phyloP scores from a whole-genome alignment of 495 filamentous ascomycete species.

The Neurospora hispaniola region DNA sequence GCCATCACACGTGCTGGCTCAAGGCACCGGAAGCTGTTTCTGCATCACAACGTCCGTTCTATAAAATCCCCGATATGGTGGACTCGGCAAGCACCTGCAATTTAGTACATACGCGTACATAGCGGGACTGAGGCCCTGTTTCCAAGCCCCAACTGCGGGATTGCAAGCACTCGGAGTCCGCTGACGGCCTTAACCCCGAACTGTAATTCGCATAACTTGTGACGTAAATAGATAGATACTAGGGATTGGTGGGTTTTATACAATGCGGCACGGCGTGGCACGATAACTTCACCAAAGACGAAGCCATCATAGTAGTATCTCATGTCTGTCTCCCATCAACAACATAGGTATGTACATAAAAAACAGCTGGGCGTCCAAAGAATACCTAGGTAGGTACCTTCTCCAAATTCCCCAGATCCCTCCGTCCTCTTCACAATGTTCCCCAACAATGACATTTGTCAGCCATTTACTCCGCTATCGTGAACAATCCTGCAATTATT shows the following conservation, averaged over 20 bases:
- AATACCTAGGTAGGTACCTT: no score
- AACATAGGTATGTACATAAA: neutral
- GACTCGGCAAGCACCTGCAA: neutral
- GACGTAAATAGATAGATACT: neutral
- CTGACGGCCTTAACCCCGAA: neutral
- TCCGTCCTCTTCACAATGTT: neutral
- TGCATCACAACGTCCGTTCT: neutral
- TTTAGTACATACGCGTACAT: neutral
- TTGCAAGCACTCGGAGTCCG: neutral
- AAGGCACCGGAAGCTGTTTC: no score
- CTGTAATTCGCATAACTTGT: neutral
- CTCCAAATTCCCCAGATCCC: neutral
- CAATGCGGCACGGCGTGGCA: neutral
- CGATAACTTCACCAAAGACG: neutral
- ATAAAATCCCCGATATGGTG: neutral
- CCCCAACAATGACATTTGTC: neutral
- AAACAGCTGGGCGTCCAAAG: neutral
- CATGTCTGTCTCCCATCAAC: neutral
- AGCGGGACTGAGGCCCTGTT: no score
- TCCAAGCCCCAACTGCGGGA: neutral
- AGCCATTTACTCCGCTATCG: neutral
- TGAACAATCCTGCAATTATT: neutral
- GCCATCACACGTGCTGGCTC: no score
- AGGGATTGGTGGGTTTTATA: neutral
- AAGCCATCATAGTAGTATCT: neutral